phyloP scores from a whole-genome alignment of 192 early-diverging fungal genomes.

The Coemansia sp. region DNA sequence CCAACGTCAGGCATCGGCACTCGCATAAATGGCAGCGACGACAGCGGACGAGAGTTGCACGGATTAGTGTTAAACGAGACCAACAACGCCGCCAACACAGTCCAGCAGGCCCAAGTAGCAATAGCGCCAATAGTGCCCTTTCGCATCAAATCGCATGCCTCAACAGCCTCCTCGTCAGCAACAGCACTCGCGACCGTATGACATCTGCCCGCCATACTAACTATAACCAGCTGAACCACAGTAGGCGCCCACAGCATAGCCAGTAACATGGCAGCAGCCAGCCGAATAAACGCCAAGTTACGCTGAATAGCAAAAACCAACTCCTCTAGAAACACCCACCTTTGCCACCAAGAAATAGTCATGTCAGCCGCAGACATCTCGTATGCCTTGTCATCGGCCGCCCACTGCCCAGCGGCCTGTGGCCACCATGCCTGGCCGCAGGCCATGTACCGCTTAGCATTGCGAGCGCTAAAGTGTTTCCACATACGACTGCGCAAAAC shows the following conservation, averaged over 20 bases:
- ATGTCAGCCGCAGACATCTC: not conserved
- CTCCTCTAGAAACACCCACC: conserved; percentile 38
- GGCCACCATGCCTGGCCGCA: conserved; percentile 19
- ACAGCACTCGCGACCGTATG: conserved; percentile 20
- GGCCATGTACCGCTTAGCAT: conserved; percentile 1
- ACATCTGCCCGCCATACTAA: conserved; percentile 36
- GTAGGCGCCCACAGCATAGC: conserved; percentile 33
- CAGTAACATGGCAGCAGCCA: conserved; percentile 21
- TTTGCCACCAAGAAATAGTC: conserved; percentile 36
- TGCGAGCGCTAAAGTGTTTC: conserved; percentile 22
- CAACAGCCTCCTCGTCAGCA: conserved; percentile 6
- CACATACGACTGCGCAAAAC: conserved; percentile 50
- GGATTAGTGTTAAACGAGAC: conserved; percentile 39
- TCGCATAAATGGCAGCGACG: not conserved
- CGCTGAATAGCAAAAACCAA: conserved; percentile 33
- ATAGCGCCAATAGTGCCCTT: conserved; percentile 31
- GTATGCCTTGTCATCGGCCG: conserved; percentile 14
- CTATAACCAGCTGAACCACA: conserved; percentile 32
- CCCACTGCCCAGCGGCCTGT: not conserved
- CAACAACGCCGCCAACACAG: conserved; percentile 26
- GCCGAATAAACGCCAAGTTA: conserved; percentile 39
- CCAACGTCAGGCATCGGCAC: not conserved
- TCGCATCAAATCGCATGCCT: conserved; percentile 34
- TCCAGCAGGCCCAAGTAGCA: conserved; percentile 37
- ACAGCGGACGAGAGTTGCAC: not conserved